phyloP scores from a whole-genome alignment of 495 filamentous ascomycete species.

The Darksidea phi region DNA sequence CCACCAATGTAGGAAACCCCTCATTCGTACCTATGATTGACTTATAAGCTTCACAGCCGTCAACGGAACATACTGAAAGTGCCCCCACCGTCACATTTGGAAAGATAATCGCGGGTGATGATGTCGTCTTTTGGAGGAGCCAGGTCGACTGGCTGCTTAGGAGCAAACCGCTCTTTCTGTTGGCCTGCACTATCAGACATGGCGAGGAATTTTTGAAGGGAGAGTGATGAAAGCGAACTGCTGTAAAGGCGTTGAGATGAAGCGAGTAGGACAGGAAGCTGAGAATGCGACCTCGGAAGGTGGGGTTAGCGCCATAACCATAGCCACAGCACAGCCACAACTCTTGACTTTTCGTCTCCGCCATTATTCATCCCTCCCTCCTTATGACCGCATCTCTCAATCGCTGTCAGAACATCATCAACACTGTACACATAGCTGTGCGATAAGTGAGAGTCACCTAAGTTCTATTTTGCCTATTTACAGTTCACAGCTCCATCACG shows the following conservation, averaged over 20 bases:
- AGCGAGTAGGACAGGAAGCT: not conserved
- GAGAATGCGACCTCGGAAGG: not conserved
- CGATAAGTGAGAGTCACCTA: too few relatives aligned
- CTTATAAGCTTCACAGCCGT: slow-evolving; percentile 1
- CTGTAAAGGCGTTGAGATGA: not conserved
- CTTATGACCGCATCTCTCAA: too few relatives aligned
- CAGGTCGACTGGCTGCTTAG: slow-evolving; percentile 78
- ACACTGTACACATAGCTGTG: too few relatives aligned
- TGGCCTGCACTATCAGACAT: slow-evolving; percentile 38
- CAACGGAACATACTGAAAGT: not conserved
- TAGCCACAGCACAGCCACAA: slow-evolving; percentile 1
- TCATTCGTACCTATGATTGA: slow-evolving; percentile 54
- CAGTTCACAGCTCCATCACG: too few relatives aligned
- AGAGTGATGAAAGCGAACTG: not conserved
- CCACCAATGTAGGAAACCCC: slow-evolving; percentile 77
- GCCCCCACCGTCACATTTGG: slow-evolving; percentile 71
- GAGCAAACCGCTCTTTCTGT: slow-evolving; percentile 69
- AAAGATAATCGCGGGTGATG: slow-evolving; percentile 71
- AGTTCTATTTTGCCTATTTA: too few relatives aligned
- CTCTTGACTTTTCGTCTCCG: too few relatives aligned
- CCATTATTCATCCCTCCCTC: too few relatives aligned
- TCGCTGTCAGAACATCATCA: too few relatives aligned
- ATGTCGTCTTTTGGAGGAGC: slow-evolving; percentile 84
- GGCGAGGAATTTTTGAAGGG: not conserved
- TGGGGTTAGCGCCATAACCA: not conserved